phyloP scores from a whole-genome alignment of 2,329 filamentous ascomycete species.

The Capronia coronata region DNA sequence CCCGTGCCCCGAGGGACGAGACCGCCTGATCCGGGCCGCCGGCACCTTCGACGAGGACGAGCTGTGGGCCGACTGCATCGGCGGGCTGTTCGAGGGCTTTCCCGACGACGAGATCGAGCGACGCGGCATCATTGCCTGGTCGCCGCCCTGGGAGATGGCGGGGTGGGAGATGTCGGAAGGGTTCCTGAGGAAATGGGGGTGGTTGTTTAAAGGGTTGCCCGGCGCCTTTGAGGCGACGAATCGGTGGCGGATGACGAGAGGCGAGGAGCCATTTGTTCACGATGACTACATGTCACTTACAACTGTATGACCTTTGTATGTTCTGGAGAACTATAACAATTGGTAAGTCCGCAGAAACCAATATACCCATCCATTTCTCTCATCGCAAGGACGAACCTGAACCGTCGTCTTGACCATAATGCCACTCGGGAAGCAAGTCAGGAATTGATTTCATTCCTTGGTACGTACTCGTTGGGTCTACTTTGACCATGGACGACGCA shows the following conservation, averaged over 20 bases:
- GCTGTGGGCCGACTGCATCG: constrained; percentile 41
- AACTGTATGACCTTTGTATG: background rate
- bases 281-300: too few relatives aligned
- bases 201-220: constrained; percentile 17
- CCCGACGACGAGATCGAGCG: constrained; percentile 39
- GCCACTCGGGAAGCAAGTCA: too few relatives aligned
- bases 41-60: constrained; percentile 41
- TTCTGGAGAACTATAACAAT: too few relatives aligned
- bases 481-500: too few relatives aligned
- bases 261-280: constrained; percentile 27
- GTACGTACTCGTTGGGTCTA: too few relatives aligned
- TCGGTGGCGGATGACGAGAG: constrained; percentile 18
- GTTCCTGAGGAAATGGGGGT: constrained; percentile 33
- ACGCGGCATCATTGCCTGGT: constrained; percentile 42
- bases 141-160: constrained; percentile 36
- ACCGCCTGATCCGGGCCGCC: constrained; percentile 36
- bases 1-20: constrained; percentile 37
- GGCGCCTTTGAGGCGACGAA: constrained; percentile 24
- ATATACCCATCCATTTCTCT: too few relatives aligned
- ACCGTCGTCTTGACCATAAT: too few relatives aligned
- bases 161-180: constrained; percentile 42
- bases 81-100: constrained; percentile 42
- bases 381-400: too few relatives aligned
- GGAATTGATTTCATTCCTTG: too few relatives aligned
- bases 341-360: too few relatives aligned